phyloP scores from a whole-genome alignment of 805 yeast species.

The Ascoidea rubescens region DNA sequence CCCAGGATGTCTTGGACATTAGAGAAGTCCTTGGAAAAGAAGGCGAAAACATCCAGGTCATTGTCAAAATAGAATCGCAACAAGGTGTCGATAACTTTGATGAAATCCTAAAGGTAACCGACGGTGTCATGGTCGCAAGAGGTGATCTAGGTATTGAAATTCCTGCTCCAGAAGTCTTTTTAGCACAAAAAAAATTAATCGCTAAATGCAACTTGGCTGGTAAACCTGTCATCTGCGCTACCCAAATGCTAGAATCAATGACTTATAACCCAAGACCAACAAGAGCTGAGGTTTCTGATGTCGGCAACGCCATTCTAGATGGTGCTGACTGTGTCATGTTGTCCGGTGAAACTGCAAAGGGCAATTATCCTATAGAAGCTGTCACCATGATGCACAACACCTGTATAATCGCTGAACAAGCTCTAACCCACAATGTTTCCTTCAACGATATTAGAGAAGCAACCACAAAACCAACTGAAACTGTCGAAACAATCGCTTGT shows the following conservation, averaged over 20 bases:
- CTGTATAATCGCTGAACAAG: constrained; percentile 90
- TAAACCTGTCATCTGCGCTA: constrained; percentile 98
- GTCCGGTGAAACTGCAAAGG: constrained; percentile 99
- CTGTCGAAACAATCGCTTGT: constrained; percentile 93
- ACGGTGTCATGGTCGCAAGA: constrained; percentile 99
- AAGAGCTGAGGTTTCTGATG: constrained; percentile 98
- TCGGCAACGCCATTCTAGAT: constrained; percentile 96
- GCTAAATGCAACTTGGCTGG: constrained; percentile 99
- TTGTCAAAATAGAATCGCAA: constrained; percentile 96
- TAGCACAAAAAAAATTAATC: constrained; percentile 96
- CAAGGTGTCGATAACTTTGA: constrained; percentile 99
- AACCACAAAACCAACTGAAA: constrained; percentile 78
- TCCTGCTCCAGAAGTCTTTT: constrained; percentile 97
- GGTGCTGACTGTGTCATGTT: constrained; percentile 99
- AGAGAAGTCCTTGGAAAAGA: constrained; percentile 94
- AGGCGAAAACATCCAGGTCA: constrained; percentile 92
- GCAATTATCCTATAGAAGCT: constrained; percentile 95
- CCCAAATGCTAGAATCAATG: constrained; percentile 99
- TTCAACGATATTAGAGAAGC: constrained; percentile 82
- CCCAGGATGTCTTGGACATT: constrained; percentile 77
- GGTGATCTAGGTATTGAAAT: constrained; percentile 99
- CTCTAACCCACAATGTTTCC: constrained; percentile 73
- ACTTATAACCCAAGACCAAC: constrained; percentile 99
- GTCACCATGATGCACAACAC: constrained; percentile 99
- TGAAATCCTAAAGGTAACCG: constrained; percentile 86